Conservation (phyloP, 2,329 filamentous ascomycete species). For the Colletotrichum liriopes region DNA sequence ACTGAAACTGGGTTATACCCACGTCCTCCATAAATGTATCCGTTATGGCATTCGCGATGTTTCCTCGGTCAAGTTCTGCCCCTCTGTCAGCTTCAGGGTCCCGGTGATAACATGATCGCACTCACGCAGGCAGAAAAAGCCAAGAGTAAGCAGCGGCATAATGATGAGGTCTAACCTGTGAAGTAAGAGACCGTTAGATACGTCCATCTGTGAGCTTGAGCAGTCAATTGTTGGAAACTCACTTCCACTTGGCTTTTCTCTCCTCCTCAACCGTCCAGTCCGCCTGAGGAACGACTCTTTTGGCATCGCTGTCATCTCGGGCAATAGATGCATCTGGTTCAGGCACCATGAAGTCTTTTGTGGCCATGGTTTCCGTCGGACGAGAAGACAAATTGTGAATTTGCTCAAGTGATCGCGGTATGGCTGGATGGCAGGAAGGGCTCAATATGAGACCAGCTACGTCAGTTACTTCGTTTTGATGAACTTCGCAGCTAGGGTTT, state of each 20-base stretch:
- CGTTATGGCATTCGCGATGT: slow-evolving; percentile 54
- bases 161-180: slow-evolving; percentile 57
- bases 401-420: not conserved
- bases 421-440: not conserved
- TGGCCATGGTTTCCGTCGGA: not conserved
- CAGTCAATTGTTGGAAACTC: slow-evolving; percentile 37
- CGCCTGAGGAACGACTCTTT: not conserved
- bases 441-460: too few species aligned
- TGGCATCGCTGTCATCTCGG: not conserved
- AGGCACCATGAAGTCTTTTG: not conserved
- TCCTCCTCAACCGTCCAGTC: slow-evolving; percentile 57
- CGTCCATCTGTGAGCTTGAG: not conserved
- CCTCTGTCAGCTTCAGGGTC: not conserved
- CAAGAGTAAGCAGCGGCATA: slow-evolving; percentile 59
- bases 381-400: not conserved
- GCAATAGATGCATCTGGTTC: not conserved
- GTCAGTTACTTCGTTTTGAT: not conserved
- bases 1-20: slow-evolving; percentile 64
- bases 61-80: slow-evolving; percentile 57
- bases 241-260: slow-evolving; percentile 57
- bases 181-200: not conserved
- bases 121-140: slow-evolving; percentile 61
- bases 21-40: slow-evolving; percentile 66
- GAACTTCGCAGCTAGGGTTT: not conserved
- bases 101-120: slow-evolving; percentile 7